These are phyloP conservation scores for Sarcocystis neurona DNA, from an alignment of 169 alveolate genomes.

Conservation along the genomic window DNA sequence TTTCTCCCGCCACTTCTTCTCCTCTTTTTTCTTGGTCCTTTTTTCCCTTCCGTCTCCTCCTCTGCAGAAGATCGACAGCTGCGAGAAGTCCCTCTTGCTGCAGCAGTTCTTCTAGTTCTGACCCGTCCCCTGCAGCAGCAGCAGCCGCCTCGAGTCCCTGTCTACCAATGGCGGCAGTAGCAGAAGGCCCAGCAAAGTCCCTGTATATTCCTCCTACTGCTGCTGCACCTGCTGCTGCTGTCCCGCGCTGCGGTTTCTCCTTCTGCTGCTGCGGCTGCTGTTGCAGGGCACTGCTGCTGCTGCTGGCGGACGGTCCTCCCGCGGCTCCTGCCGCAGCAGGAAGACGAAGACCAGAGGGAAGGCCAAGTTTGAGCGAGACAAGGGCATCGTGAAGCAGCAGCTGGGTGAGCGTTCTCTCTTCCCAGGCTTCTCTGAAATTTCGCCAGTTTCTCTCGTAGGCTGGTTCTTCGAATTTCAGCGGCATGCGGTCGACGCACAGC, in stretches of 20 bases:
- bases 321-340: too few species aligned
- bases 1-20: too few species aligned
- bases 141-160: too few species aligned
- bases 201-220: too few species aligned
- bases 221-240: slow-evolving; percentile 65
- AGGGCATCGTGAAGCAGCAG: slow-evolving; percentile 53
- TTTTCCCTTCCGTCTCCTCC: neutral
- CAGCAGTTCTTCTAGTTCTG: slow-evolving; percentile 60
- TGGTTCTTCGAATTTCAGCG: slow-evolving; percentile 65
- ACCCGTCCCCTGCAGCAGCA: too few species aligned
- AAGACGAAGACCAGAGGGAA: too few species aligned
- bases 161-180: too few species aligned
- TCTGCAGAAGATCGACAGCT: slow-evolving; percentile 10
- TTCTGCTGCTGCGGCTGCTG: slow-evolving; percentile 50
- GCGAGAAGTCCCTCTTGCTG: slow-evolving; percentile 55
- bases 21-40: too few species aligned
- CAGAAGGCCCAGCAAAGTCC: too few species aligned
- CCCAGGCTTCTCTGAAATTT: slow-evolving; percentile 56
- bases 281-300: too few species aligned
- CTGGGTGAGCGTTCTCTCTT: slow-evolving; percentile 40
- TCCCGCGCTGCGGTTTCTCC: slow-evolving; percentile 34
- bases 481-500: slow-evolving; percentile 66
- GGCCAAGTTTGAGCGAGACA: too few species aligned
- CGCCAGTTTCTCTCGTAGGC: slow-evolving; percentile 52
- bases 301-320: too few species aligned